Percentiles rank a stretch among this genome's conserved stretches.
Conservation (phyloP, 352 stramenopile species). For the Bremia lactucae region DNA sequence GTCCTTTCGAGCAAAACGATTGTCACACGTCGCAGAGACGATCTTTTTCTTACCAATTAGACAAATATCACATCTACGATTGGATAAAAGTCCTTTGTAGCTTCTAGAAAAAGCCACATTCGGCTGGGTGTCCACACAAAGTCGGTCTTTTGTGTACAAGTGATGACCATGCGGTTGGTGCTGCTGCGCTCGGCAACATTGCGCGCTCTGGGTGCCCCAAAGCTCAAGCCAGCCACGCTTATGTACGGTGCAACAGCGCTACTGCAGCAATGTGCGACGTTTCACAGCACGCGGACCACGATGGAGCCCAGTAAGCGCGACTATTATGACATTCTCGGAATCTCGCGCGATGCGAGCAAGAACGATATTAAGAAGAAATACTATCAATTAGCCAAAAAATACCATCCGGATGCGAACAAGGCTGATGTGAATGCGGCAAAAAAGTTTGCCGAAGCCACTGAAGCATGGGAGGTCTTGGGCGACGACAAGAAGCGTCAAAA, state of each 20-base stretch:
- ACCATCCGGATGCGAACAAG: conserved; percentile 97
- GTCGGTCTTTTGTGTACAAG: conserved; percentile 2
- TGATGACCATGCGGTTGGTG: conserved; percentile 21
- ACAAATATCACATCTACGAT: background rate
- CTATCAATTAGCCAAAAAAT: conserved; percentile 95
- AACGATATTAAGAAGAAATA: conserved; percentile 97
- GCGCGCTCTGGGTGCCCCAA: conserved; percentile 3
- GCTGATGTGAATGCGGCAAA: conserved; percentile 81
- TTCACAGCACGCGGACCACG: conserved; percentile 58
- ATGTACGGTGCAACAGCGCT: conserved; percentile 6
- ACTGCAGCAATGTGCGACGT: conserved; percentile 13
- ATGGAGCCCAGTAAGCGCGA: conserved; percentile 78
- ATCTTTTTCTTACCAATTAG: conserved; percentile 4
- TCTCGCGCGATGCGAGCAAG: conserved; percentile 84
- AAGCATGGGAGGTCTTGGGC: conserved; percentile 90
- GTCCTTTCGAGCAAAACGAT: conserved; percentile 18
- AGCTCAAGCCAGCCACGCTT: background rate
- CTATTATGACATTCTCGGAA: conserved; percentile 94
- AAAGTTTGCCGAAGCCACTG: conserved; percentile 89
- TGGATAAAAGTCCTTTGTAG: conserved; percentile 2
- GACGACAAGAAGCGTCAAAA: conserved; percentile 89
- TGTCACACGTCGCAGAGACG: conserved; percentile 25
- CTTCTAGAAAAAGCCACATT: conserved; percentile 21
- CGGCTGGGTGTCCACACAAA: conserved; percentile 16
- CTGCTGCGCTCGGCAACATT: conserved; percentile 18